Conservation (phyloP, 345 rosid genomes). For the Eucalyptus marginata region DNA sequence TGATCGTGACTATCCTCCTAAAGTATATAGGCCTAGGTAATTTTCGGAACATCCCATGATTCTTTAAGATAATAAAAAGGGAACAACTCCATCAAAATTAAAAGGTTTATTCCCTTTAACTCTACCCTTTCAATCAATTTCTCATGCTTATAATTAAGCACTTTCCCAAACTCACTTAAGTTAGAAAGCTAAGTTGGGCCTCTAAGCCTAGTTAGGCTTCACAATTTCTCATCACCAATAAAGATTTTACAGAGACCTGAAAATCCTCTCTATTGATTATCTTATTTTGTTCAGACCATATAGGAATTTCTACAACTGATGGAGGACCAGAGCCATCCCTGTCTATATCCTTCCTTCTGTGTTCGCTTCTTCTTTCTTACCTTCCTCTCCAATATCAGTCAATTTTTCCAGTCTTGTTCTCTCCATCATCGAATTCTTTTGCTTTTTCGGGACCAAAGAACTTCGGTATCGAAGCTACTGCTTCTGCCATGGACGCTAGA, state of each 20-base stretch:
- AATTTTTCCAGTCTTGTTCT: background rate
- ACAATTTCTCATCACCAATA: background rate
- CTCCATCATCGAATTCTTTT: background rate
- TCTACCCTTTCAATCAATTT: too few relatives aligned
- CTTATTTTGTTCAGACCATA: background rate
- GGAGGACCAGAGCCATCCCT: background rate
- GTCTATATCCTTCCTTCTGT: background rate
- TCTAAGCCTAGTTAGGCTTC: background rate
- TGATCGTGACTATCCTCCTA: background rate
- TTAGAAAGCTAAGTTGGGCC: too few relatives aligned
- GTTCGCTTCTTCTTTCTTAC: background rate
- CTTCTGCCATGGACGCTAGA: background rate
- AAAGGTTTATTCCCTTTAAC: too few relatives aligned
- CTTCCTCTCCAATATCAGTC: background rate
- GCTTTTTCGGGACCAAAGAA: background rate
- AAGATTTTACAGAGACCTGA: background rate
- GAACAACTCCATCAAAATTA: too few relatives aligned
- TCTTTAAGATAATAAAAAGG: background rate
- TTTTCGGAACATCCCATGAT: background rate
- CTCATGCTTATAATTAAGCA: too few relatives aligned
- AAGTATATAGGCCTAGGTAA: background rate
- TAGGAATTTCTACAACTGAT: background rate
- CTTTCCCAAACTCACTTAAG: too few relatives aligned
- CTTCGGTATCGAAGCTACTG: background rate
- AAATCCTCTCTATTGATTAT: background rate